Conservation (phyloP, 805 yeast genomes). For the Cyberlindnera maritima region DNA sequence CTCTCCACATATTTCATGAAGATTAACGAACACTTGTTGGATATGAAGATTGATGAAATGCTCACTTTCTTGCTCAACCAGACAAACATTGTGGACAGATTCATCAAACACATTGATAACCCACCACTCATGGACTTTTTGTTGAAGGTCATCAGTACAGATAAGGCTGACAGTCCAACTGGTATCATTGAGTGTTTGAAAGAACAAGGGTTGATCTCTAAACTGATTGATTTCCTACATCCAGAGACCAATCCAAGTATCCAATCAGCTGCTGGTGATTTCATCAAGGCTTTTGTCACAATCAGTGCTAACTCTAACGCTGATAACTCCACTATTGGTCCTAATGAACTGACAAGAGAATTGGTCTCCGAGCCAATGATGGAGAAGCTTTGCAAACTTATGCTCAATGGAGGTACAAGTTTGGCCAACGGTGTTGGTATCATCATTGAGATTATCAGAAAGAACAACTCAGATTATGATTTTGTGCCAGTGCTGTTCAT, state of each 20-base stretch:
- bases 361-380: slow-evolving; percentile 75
- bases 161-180: slow-evolving; percentile 84
- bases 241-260: slow-evolving; percentile 66
- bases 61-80: slow-evolving; percentile 65
- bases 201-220: slow-evolving; percentile 69
- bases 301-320: slow-evolving; percentile 91
- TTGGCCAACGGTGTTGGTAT: slow-evolving; percentile 93
- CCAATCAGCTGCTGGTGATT: slow-evolving; percentile 94
- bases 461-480: slow-evolving; percentile 95
- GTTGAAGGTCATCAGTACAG: slow-evolving; percentile 86
- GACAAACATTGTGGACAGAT: slow-evolving; percentile 69
- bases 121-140: slow-evolving; percentile 94
- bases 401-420: slow-evolving; percentile 83
- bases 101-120: slow-evolving; percentile 82
- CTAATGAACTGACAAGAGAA: slow-evolving; percentile 90
- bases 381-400: slow-evolving; percentile 64
- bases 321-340: slow-evolving; percentile 90
- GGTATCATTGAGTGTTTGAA: slow-evolving; percentile 79
- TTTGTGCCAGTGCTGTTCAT: slow-evolving; percentile 79
- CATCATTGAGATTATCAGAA: slow-evolving; percentile 88
- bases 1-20: slow-evolving; percentile 88
- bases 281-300: slow-evolving; percentile 88
- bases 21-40: slow-evolving; percentile 84
- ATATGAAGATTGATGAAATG: slow-evolving; percentile 84
- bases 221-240: slow-evolving; percentile 65